phyloP scores from a whole-genome alignment of 2,329 filamentous ascomycete genomes.

The Teratosphaeria nubilosa region DNA sequence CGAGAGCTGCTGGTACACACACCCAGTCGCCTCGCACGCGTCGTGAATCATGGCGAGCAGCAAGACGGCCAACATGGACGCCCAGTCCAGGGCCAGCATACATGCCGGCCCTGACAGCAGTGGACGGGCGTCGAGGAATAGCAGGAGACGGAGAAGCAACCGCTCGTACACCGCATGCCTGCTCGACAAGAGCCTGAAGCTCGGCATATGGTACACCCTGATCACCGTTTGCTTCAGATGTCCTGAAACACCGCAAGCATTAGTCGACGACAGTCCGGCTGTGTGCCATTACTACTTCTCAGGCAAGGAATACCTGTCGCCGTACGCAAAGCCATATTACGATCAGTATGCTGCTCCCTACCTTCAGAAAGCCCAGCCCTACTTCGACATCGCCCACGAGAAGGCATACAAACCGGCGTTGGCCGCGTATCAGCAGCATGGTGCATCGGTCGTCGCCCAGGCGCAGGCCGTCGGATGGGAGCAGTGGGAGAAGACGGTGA shows the following conservation, averaged over 20 bases:
- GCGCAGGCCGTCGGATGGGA: constrained; percentile 55
- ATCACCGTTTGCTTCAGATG: constrained; percentile 74
- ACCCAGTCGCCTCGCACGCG: background rate
- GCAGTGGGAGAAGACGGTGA: constrained; percentile 70
- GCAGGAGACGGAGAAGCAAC: background rate
- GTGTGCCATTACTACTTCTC: constrained; percentile 73
- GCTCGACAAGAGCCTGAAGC: constrained; percentile 32
- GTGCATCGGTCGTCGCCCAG: constrained; percentile 60
- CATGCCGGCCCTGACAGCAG: background rate
- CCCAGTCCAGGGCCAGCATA: background rate
- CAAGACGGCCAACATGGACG: background rate
- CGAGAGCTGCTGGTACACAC: background rate
- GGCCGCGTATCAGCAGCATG: constrained; percentile 56
- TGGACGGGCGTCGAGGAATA: background rate
- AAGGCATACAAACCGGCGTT: constrained; percentile 59
- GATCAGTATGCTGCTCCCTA: constrained; percentile 74
- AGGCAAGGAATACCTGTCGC: constrained; percentile 57
- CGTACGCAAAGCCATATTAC: constrained; percentile 79
- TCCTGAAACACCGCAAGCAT: constrained; percentile 56
- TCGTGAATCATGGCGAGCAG: background rate
- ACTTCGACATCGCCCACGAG: constrained; percentile 49
- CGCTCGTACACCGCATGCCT: constrained; percentile 1
- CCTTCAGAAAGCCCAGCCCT: constrained; percentile 65
- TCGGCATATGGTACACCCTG: constrained; percentile 79
- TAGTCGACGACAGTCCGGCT: constrained; percentile 59